Conservation (phyloP, 2,329 filamentous ascomycete genomes). For the Paramyrothecium sp. region DNA sequence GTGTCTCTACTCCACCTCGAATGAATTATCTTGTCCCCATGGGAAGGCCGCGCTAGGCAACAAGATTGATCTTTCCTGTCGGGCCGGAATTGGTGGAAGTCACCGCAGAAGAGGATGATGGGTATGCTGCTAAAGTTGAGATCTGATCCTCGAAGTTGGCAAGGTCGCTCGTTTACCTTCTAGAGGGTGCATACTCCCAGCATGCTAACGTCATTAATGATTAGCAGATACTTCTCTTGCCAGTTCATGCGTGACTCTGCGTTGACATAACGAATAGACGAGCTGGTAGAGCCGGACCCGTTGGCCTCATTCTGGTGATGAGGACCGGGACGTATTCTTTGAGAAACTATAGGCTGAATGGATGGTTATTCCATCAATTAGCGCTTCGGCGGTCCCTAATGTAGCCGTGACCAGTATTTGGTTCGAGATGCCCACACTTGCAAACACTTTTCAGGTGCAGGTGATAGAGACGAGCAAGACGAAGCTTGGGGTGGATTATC, state of each 20-base stretch:
- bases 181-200: slow-evolving; percentile 2
- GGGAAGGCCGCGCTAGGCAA: neutral
- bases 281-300: neutral
- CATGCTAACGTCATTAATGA: slow-evolving; percentile 6
- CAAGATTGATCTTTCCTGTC: slow-evolving; percentile 4
- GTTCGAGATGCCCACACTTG: neutral
- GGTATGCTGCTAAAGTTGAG: slow-evolving; percentile 3
- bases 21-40: neutral
- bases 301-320: neutral
- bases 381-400: slow-evolving; percentile 5
- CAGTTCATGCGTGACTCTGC: neutral
- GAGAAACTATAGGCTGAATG: slow-evolving; percentile 9
- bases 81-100: slow-evolving; percentile 5
- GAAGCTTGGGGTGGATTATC: neutral
- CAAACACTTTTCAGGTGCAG: neutral
- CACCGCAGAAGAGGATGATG: slow-evolving; percentile 5
- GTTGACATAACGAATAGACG: neutral
- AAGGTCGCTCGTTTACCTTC: slow-evolving; percentile 2
- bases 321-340: slow-evolving; percentile 1
- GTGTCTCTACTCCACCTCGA: slow-evolving; percentile 2
- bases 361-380: slow-evolving; percentile 10
- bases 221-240: slow-evolving; percentile 6
- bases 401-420: slow-evolving; percentile 3
- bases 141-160: neutral
- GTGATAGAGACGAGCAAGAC: neutral